Evolutionary conservation across 257 asterid genomes (phyloP).

Genomic region (Henckelia pumila): DNA sequence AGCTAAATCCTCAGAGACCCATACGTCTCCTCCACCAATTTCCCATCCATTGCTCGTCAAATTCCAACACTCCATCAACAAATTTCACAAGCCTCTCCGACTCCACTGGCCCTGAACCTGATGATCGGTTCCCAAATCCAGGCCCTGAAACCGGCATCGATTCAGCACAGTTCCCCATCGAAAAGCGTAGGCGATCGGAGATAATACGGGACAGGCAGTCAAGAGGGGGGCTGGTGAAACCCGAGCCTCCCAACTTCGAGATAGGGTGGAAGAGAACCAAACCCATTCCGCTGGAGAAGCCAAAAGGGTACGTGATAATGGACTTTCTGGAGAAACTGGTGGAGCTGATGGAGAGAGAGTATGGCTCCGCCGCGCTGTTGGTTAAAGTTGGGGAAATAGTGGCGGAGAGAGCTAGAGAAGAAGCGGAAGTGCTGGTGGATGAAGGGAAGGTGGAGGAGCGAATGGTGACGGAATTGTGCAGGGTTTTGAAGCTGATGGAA

Average conservation of each 20-base stretch:
- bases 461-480: slow-evolving; percentile 70
- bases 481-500: slow-evolving; percentile 84
- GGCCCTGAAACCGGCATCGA: slow-evolving; percentile 47
- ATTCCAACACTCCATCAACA: slow-evolving; percentile 19
- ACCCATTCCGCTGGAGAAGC: slow-evolving; percentile 67
- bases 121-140: slow-evolving; percentile 44
- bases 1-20: no score
- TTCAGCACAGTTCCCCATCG: slow-evolving; percentile 68
- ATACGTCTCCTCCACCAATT: slow-evolving; percentile 22
- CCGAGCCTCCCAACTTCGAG: slow-evolving; percentile 76
- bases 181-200: slow-evolving; percentile 60
- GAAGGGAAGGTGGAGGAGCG: slow-evolving; percentile 86
- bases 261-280: slow-evolving; percentile 90
- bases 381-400: slow-evolving; percentile 68
- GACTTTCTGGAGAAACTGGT: slow-evolving; percentile 72
- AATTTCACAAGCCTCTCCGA: slow-evolving; percentile 32
- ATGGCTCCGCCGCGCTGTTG: slow-evolving; percentile 57
- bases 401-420: slow-evolving; percentile 70
- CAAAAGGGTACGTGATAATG: slow-evolving; percentile 69
- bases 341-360: slow-evolving; percentile 65
- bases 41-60: slow-evolving; percentile 42
- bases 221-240: slow-evolving; percentile 44
- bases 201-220: slow-evolving; percentile 57
- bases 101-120: slow-evolving; percentile 33
- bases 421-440: slow-evolving; percentile 63